Base-by-base conservation (phyloP, 2,329 filamentous ascomycete genomes). In the Stachybotrys chartarum region DNA sequence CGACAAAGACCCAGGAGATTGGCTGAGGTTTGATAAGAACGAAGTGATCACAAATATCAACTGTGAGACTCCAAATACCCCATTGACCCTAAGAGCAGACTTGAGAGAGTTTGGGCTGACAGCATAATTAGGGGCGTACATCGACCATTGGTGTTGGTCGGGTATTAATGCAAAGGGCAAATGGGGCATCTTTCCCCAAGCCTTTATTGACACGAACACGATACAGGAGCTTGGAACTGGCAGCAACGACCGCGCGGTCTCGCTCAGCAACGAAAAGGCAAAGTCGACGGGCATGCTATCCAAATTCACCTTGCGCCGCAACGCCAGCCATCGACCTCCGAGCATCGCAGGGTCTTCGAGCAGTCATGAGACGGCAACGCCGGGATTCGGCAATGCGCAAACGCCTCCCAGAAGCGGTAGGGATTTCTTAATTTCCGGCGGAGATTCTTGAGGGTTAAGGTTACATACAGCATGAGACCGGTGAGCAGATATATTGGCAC, bases 41-140 rank as follows among this genome's bases (percentile, higher is more conserved):
- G 86, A 89, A 59, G 75, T 78, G 3, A 86, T 88, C 16, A 83
- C 78, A 59, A 90, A 86, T 69, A 90, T 82, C 30, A 72, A 70
- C 53, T 82, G 79, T 79, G 64, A 73, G 78, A 7, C 16, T 10
- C 24, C 24, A 24, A 24, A 3, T 10, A 7, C 18, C n/a, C 30
- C n/a, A 2, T n/a, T 51, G 12, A 47, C 30, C 12, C 7, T 31
- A 45, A 45, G 3, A 12, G 42, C 42, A n/a, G n/a, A 45, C 42
- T 3, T 45, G 12, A 45, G 24, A 24, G 24, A 24, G 24, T 4
- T 24, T 24, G 24, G 24, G 24, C 24, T 24, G 24, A 10, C 14
- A 42, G 14, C 35, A 14, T 42, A 14, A 14, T 42, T 30, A 78
- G 77, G 74, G 73, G 60, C 71, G 3, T 72, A 77, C 55, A 67